A percentile compares a stretch with the other conserved stretches of the same genome.
phyloP scores from a whole-genome alignment of 805 yeast species.

The Candida ponderosae region DNA sequence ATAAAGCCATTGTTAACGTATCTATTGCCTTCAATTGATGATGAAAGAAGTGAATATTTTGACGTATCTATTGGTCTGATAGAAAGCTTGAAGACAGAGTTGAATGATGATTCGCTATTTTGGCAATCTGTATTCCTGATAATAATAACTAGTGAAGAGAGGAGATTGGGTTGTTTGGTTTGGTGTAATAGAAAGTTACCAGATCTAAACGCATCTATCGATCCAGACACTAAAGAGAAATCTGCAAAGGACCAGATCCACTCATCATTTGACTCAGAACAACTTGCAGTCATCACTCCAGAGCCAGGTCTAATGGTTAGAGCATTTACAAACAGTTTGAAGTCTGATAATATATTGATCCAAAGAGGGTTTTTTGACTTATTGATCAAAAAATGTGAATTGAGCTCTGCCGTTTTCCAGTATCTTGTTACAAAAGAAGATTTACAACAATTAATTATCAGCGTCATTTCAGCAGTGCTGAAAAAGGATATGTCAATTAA shows the following conservation, averaged over 20 bases:
- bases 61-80: constrained; percentile 50
- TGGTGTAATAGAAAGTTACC: constrained; percentile 71
- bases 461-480: constrained; percentile 61
- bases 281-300: constrained; percentile 57
- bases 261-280: constrained; percentile 26
- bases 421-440: constrained; percentile 42
- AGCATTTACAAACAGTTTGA: constrained; percentile 64
- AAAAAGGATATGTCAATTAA: constrained; percentile 91
- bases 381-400: constrained; percentile 56
- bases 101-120: constrained; percentile 65
- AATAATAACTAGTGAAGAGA: constrained; percentile 71
- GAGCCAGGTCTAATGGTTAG: constrained; percentile 75
- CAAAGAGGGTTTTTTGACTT: constrained; percentile 88
- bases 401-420: constrained; percentile 52
- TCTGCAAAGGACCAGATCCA: constrained; percentile 5
- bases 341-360: constrained; percentile 60
- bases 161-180: constrained; percentile 74
- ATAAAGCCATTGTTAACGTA: constrained; percentile 67
- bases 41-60: constrained; percentile 82
- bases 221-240: constrained; percentile 13
- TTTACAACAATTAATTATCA: constrained; percentile 46
- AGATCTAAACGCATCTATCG: constrained; percentile 29
- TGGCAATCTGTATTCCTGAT: constrained; percentile 80
- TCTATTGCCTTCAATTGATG: constrained; percentile 84
- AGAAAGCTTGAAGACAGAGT: constrained; percentile 46